A percentile compares a stretch with the other conserved stretches of the same genome.
Conservation (phyloP, 1,139 yeast species). For the Saccharomyces hybrid region DNA sequence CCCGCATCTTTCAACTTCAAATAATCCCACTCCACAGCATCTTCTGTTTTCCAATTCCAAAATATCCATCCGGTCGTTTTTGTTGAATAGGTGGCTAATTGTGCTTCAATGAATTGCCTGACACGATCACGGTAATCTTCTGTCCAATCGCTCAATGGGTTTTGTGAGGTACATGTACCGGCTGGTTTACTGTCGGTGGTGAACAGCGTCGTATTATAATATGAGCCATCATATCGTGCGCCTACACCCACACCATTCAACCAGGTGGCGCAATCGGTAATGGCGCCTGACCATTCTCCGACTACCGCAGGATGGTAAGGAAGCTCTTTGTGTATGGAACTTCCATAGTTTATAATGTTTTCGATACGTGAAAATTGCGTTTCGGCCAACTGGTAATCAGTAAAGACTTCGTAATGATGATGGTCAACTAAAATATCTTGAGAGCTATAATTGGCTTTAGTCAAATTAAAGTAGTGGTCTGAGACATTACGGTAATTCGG, state of each 20-base stretch:
- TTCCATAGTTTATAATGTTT: constrained; percentile 36
- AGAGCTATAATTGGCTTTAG: constrained; percentile 21
- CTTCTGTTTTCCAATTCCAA: constrained; percentile 65
- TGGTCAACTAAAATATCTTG: constrained; percentile 44
- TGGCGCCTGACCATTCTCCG: constrained; percentile 62
- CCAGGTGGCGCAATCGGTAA: constrained; percentile 63
- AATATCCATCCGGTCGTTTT: constrained; percentile 53
- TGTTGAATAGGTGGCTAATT: constrained; percentile 40
- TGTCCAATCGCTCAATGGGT: constrained; percentile 30
- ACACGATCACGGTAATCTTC: constrained; percentile 33
- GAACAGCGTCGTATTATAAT: constrained; percentile 34
- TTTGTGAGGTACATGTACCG: constrained; percentile 22
- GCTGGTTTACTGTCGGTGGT: constrained; percentile 7
- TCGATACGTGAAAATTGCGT: constrained; percentile 21
- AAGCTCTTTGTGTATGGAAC: constrained; percentile 34
- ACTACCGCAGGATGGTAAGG: constrained; percentile 44
- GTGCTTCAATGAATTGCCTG: constrained; percentile 44
- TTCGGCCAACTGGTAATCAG: constrained; percentile 37
- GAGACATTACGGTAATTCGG: constrained; percentile 28
- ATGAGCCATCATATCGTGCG: constrained; percentile 50
- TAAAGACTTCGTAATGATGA: constrained; percentile 61
- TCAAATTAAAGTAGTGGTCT: constrained; percentile 14
- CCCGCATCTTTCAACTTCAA: constrained; percentile 41
- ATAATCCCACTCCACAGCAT: constrained; percentile 58
- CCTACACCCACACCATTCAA: constrained; percentile 55